Conservation (phyloP, 352 stramenopile genomes). For the Blastocystis sp. region DNA sequence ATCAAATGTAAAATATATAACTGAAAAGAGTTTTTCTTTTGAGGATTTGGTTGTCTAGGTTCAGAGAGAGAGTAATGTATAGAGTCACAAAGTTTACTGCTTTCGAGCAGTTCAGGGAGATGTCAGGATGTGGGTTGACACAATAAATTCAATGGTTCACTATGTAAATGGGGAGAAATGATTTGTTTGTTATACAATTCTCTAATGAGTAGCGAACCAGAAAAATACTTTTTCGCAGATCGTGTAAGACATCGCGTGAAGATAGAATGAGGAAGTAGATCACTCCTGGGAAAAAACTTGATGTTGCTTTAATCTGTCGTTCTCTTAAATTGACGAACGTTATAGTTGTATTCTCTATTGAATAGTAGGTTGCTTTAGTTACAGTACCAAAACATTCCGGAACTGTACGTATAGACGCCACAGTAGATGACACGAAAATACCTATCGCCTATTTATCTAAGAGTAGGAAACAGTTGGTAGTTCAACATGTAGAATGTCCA, state of each 20-base stretch:
- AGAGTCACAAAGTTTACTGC: constrained; percentile 1
- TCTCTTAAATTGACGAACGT: constrained; percentile 44
- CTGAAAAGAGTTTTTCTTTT: constrained; percentile 33
- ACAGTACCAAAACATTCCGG: neutral
- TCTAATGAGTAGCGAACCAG: constrained; percentile 16
- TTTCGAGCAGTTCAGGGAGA: constrained; percentile 18
- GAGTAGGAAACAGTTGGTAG: neutral
- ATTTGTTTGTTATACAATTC: constrained; percentile 1
- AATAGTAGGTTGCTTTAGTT: neutral
- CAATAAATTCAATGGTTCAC: constrained; percentile 4
- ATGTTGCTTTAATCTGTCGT: constrained; percentile 3
- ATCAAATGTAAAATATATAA: constrained; percentile 14
- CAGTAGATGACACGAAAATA: constrained; percentile 16
- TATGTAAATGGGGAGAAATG: constrained; percentile 18
- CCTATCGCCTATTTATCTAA: constrained; percentile 1
- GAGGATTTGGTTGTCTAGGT: constrained; percentile 5
- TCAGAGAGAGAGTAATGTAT: neutral
- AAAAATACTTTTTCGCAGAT: constrained; percentile 40
- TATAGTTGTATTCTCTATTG: neutral
- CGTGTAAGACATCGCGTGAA: neutral
- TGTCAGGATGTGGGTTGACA: constrained; percentile 56
- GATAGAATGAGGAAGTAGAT: neutral
- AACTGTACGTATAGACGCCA: neutral
- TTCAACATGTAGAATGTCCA: neutral
- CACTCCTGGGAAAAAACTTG: neutral